Conservation (phyloP, 306 rosid genomes). For the Vigna mungo region DNA sequence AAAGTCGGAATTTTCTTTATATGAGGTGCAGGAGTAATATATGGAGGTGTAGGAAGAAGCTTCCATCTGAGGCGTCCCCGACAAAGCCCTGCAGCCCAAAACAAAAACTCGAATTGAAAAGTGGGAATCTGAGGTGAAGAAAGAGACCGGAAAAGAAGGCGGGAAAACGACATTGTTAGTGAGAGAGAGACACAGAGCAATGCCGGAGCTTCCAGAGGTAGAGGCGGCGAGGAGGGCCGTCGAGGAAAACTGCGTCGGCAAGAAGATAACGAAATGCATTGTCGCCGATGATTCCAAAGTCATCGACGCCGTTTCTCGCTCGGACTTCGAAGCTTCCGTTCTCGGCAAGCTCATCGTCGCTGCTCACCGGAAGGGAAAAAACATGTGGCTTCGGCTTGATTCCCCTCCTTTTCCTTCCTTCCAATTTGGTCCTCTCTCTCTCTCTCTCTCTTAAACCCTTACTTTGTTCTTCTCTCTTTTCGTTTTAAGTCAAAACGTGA, state of each 20-base stretch:
- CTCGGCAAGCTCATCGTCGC: constrained; percentile 75
- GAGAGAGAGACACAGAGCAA: constrained; percentile 32
- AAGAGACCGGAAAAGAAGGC: constrained; percentile 46
- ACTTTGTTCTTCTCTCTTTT: neutral
- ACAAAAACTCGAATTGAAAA: neutral
- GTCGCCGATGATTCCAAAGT: constrained; percentile 87
- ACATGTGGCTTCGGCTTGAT: constrained; percentile 88
- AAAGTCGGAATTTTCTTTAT: no score
- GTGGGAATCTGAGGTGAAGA: neutral
- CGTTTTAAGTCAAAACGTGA: neutral
- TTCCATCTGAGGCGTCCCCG: no score
- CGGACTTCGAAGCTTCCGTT: constrained; percentile 79
- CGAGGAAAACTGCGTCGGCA: constrained; percentile 78
- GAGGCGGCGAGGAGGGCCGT: constrained; percentile 96
- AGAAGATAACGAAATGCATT: constrained; percentile 65
- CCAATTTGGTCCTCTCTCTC: constrained; percentile 71
- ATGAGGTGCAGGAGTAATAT: no score
- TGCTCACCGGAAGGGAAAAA: constrained; percentile 91
- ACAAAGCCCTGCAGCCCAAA: no score
- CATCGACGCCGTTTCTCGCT: constrained; percentile 72
- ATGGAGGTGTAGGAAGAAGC: no score
- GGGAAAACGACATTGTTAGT: constrained; percentile 35
- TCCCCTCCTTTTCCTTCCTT: constrained; percentile 95
- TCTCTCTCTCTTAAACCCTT: constrained; percentile 47
- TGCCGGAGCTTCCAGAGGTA: constrained; percentile 99